phyloP scores from a whole-genome alignment of 768 basidiomycete genomes.

The Pleurotus sapidus region DNA sequence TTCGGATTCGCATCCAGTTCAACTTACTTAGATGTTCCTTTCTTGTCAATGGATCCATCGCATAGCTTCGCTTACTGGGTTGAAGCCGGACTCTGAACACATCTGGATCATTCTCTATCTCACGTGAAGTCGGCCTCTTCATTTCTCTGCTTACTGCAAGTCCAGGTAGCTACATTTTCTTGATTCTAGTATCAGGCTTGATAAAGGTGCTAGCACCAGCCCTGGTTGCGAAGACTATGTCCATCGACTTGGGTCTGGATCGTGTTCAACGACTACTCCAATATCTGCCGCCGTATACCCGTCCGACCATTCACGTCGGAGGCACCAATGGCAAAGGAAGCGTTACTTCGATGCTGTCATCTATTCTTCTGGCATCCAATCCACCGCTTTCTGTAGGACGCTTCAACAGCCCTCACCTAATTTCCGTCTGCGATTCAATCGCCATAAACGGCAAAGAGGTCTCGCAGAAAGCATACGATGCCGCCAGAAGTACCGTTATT shows the following conservation, averaged over 20 bases:
- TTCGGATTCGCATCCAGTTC: too few species aligned
- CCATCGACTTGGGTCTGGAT: conserved; percentile 67
- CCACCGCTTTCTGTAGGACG: conserved; percentile 67
- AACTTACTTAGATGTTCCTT: too few species aligned
- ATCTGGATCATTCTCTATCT: too few species aligned
- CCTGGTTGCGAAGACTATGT: conserved; percentile 31
- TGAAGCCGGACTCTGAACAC: too few species aligned
- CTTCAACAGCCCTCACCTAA: conserved; percentile 92
- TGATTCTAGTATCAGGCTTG: too few species aligned
- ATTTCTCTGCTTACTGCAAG: too few species aligned
- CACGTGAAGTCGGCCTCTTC: too few species aligned
- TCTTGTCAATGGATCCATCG: too few species aligned
- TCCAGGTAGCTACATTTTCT: too few species aligned
- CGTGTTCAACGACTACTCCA: conserved; percentile 52
- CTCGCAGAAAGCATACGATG: conserved; percentile 40
- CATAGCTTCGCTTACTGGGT: too few species aligned
- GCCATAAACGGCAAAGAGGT: conserved; percentile 60
- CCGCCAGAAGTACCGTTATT: conserved; percentile 46
- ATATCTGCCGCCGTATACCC: conserved; percentile 57
- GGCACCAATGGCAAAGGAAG: conserved; percentile 99
- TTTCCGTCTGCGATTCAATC: conserved; percentile 76
- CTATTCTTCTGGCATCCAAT: conserved; percentile 58
- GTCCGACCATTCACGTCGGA: conserved; percentile 87
- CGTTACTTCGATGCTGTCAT: conserved; percentile 78
- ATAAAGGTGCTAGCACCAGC: too few species aligned